These are phyloP conservation scores for Solanum chaucha DNA, from an alignment of 257 asterid genomes.

Conservation along the genomic window DNA sequence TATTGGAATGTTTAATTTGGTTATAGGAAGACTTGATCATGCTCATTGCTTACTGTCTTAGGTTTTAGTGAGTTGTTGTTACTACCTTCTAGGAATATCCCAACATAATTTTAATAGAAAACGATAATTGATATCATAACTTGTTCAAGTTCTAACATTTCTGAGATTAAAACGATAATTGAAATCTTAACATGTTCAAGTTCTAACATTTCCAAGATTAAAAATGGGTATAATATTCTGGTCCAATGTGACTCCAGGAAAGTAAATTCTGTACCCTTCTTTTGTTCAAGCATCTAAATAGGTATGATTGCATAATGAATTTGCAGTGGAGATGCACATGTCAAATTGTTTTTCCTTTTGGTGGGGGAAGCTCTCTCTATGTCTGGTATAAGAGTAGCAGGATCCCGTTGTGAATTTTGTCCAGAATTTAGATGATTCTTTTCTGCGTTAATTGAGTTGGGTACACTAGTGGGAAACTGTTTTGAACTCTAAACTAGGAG, in stretches of 20 bases:
- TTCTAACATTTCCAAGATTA: neutral
- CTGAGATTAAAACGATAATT: neutral
- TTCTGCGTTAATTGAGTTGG: neutral
- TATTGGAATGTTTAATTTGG: slow-evolving; percentile 1
- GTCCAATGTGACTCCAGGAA: neutral
- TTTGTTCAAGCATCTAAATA: neutral
- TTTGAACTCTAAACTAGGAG: neutral
- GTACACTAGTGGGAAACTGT: neutral
- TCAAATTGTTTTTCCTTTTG: neutral
- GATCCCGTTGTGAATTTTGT: neutral
- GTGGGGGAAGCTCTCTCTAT: neutral
- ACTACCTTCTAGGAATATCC: neutral
- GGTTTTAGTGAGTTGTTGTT: neutral
- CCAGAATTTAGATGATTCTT: neutral
- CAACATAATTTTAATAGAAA: neutral
- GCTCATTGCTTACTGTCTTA: neutral
- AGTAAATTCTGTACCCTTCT: neutral
- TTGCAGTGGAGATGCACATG: neutral
- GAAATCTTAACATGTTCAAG: neutral
- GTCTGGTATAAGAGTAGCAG: neutral
- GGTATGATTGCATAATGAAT: neutral
- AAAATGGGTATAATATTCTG: neutral
- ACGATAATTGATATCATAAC: neutral
- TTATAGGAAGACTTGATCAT: neutral
- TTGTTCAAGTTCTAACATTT: neutral